Evolutionary conservation across 164 flowering plant species (phyloP), one percentile per base, ranked within the genome.

Genomic region (Chimonanthus praecox): DNA sequence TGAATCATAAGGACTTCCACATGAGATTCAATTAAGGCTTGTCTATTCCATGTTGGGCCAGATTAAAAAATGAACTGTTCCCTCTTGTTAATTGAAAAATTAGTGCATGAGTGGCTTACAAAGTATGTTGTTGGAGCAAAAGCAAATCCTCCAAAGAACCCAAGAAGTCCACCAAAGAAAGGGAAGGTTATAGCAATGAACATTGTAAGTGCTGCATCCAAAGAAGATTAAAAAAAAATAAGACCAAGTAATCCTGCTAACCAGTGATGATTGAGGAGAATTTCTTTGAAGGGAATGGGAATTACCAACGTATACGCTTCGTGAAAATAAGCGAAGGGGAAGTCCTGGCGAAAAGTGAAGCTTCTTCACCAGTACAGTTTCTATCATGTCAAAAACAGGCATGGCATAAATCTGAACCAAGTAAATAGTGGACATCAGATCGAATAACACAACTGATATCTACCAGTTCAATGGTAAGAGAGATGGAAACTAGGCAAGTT

Each of bases 311-410:
- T 88, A 90, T 44, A 49, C 0, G 43, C 68, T 82, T 8, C 92
- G 82, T 16, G 85, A 74, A 9, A 82, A 21, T 72, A 89, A 83
- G 2, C 91, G 88, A 60, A 89, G 91, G 6, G 33, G 2, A 62
- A 73, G 6, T 51, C 79, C 70, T 3, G 90, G 93, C 5, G 78
- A 64, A 69, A 82, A 87, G 2, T 88, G 62, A 79, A 81, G 65
- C 73, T 80, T 82, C 77, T 73, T 73, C 68, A 90, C 90, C 67
- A 88, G 51, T 8, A 81, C 79, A 45, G 89, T 69, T 67, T 89
- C 92, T 45, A 86, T 15, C 91, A 88, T 89, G 80, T 90, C 91
- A 68, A 89, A 90, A 18, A 87, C 90, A 20, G 92, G 89, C 80
- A 85, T 84, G 2, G 87, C 90, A 79, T 74, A 89, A 20, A 87